These are phyloP conservation scores for Psilocybe tampanensis DNA, from an alignment of 768 basidiomycete species.

Conservation along the genomic window DNA sequence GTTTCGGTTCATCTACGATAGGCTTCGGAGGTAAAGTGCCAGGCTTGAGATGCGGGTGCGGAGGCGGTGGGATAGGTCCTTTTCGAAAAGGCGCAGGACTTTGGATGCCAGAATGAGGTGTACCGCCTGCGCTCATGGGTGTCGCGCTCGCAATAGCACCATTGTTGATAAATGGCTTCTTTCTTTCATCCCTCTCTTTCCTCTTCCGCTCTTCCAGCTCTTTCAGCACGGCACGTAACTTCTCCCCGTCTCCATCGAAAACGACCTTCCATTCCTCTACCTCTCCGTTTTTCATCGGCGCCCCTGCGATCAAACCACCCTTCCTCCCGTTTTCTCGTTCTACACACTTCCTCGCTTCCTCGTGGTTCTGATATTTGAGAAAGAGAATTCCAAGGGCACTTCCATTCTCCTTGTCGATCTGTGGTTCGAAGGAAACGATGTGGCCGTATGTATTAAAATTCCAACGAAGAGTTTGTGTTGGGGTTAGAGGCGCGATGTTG, in stretches of 20 bases:
- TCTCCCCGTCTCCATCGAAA: conserved; percentile 74
- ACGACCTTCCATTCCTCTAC: conserved; percentile 72
- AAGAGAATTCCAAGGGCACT: conserved; percentile 81
- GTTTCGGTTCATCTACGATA: neutral
- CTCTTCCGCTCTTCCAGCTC: conserved; percentile 62
- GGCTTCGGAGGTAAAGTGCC: neutral
- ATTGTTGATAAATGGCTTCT: conserved; percentile 19
- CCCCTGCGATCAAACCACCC: conserved; percentile 42
- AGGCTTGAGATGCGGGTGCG: neutral
- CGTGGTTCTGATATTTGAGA: conserved; percentile 65
- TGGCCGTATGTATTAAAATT: conserved; percentile 67
- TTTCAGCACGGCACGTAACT: conserved; percentile 64
- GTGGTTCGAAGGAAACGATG: conserved; percentile 69
- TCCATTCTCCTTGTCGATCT: conserved; percentile 80
- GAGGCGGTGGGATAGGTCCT: neutral
- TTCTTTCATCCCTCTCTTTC: conserved; percentile 49
- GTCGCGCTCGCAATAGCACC: conserved; percentile 8
- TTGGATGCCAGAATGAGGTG: conserved; percentile 16
- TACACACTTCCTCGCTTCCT: conserved; percentile 70
- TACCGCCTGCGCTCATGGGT: conserved; percentile 12
- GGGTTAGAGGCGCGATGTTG: conserved; percentile 71
- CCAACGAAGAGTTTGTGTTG: conserved; percentile 62
- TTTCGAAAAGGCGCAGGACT: conserved; percentile 16
- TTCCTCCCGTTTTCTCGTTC: conserved; percentile 67
- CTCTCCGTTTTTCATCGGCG: conserved; percentile 35